Percentiles rank a stretch among this genome's conserved stretches.
Conservation (phyloP, 805 yeast genomes). For the Myxozyma geophila region DNA sequence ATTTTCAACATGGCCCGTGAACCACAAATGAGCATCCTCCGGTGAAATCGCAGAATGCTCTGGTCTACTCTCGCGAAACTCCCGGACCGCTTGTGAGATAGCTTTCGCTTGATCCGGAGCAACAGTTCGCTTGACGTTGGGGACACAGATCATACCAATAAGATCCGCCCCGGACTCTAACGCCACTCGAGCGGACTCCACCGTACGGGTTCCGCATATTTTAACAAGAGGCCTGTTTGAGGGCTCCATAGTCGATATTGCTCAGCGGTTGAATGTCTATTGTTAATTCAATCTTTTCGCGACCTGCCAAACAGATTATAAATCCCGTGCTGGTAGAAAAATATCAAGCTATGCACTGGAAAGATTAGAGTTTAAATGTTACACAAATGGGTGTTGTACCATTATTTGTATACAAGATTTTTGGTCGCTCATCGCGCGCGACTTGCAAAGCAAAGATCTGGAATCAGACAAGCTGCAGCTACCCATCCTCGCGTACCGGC, state of each 20-base stretch:
- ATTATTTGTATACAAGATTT: conserved; percentile 1
- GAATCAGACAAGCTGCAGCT: neutral
- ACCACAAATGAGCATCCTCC: conserved; percentile 21
- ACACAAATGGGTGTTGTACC: neutral
- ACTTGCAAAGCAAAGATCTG: neutral
- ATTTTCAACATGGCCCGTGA: conserved; percentile 14
- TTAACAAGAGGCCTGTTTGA: conserved; percentile 56
- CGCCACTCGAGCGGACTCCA: conserved; percentile 73
- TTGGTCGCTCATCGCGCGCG: neutral
- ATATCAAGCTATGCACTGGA: too few relatives aligned
- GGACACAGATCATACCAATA: conserved; percentile 87
- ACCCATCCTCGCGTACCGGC: neutral
- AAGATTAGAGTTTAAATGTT: neutral
- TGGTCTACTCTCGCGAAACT: conserved; percentile 9
- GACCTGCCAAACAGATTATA: too few relatives aligned
- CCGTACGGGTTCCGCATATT: conserved; percentile 78
- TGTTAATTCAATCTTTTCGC: too few relatives aligned
- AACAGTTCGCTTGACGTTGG: conserved; percentile 75
- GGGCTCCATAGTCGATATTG: conserved; percentile 47
- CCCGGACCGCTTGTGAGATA: conserved; percentile 49
- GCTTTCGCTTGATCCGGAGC: conserved; percentile 51
- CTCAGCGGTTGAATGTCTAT: neutral
- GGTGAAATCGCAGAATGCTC: neutral
- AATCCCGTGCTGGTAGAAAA: too few relatives aligned
- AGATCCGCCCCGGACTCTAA: conserved; percentile 72